These are phyloP conservation scores for Daedaleopsis sinensis DNA, from an alignment of 768 basidiomycete species.

Conservation along the genomic window DNA sequence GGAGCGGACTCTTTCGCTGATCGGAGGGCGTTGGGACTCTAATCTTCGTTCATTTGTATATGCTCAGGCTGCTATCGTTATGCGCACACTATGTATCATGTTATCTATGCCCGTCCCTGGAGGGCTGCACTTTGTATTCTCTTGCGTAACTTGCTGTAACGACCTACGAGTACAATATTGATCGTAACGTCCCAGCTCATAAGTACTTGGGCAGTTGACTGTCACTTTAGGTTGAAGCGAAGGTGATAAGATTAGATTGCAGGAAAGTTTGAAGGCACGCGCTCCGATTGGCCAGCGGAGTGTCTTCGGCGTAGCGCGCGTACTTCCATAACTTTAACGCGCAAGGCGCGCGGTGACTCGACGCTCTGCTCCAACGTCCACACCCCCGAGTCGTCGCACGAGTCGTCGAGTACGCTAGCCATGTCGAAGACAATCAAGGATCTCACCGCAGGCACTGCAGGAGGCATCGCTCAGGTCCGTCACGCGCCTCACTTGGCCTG, in stretches of 20 bases:
- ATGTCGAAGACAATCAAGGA: slow-evolving; percentile 79
- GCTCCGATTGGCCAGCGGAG: slow-evolving; percentile 22
- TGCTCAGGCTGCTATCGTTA: slow-evolving; percentile 20
- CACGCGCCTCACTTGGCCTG: not conserved
- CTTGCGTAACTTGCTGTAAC: no score
- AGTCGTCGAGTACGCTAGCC: slow-evolving; percentile 2
- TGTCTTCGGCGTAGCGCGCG: slow-evolving; percentile 9
- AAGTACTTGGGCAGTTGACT: not conserved
- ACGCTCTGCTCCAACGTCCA: slow-evolving; percentile 11
- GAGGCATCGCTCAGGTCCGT: slow-evolving; percentile 83
- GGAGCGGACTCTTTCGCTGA: slow-evolving; percentile 18
- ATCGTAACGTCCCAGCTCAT: not conserved
- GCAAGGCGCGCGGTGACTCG: slow-evolving; percentile 20
- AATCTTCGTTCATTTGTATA: slow-evolving; percentile 22
- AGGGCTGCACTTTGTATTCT: not conserved
- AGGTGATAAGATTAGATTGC: not conserved
- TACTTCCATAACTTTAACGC: slow-evolving; percentile 9
- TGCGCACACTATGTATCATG: slow-evolving; percentile 9
- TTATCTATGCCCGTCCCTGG: not conserved
- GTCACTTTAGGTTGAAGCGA: no score
- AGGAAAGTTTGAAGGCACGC: slow-evolving; percentile 16
- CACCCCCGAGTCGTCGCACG: slow-evolving; percentile 2
- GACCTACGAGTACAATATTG: no score
- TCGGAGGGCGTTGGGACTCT: slow-evolving; percentile 20
- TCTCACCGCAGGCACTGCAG: slow-evolving; percentile 86